Evolutionary conservation across 1,284 basidiomycete species (phyloP), one percentile per base, ranked within the genome.

Genomic region (Apiotrichum gracile): DNA sequence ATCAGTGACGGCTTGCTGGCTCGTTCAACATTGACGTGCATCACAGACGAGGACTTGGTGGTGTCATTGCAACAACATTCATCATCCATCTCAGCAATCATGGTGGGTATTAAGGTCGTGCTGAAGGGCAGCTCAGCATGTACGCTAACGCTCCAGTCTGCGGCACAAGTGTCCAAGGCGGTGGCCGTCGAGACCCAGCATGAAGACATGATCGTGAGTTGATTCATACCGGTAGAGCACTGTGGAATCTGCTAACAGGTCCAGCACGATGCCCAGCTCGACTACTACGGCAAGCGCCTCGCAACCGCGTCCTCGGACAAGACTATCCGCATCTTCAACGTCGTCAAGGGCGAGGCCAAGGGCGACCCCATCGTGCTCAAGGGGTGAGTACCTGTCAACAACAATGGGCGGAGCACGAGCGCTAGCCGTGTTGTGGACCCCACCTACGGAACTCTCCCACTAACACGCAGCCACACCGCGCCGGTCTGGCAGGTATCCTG

Each of bases 401-500:
- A 45, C 7, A 39, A 38, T 19, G 17, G 17, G 16, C 21, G 17
- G 10, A 19, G 10, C 35, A 41, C 22, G n/a, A 9, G 31, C 5
- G 17, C n/a, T 29, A 4, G 21, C 31, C 31, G 31, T 46, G 49
- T 25, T 5, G 14, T 19, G 9, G 21, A 27, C 35, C n/a, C n/a
- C n/a, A n/a, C n/a, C n/a, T n/a, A n/a, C n/a, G n/a, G n/a, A n/a
- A n/a, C n/a, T n/a, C n/a, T n/a, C n/a, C n/a, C 13, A 49, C 26
- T 39, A 19, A 19, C 38, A 3, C 22, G 7, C 51, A 78, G 91
- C 47, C 96, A 97, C 76, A 91, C 91, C 14, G 92, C 93, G 17
- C 94, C 94, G 4, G 91, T 98, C 34, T 97, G 94, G 93, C 92
- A 96, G 73, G 86, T 98, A 45, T 84, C 92, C n/a, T 98, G 94